A percentile compares a stretch with the other conserved stretches of the same genome.
phyloP scores from a whole-genome alignment of 2,329 filamentous ascomycete species.

The Aspergillus texensis region DNA sequence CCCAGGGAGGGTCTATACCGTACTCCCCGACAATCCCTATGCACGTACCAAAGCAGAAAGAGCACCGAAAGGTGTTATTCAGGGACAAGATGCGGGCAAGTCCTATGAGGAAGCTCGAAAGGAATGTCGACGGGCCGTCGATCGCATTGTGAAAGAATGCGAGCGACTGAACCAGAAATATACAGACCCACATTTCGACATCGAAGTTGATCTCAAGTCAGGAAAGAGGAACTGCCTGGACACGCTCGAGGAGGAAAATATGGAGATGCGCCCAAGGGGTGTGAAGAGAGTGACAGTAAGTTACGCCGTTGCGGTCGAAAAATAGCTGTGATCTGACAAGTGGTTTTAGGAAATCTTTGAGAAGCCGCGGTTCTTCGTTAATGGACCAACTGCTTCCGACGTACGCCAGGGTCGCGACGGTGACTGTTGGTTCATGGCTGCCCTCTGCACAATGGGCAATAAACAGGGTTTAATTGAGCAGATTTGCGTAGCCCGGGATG shows the following conservation, averaged over 20 bases:
- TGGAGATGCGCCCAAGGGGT: constrained; percentile 63
- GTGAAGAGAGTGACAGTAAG: constrained; percentile 69
- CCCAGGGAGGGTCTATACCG: constrained; percentile 71
- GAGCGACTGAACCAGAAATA: constrained; percentile 82
- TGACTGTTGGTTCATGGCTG: constrained; percentile 86
- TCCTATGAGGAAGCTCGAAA: constrained; percentile 74
- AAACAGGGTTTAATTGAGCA: constrained; percentile 71
- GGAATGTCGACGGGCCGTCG: constrained; percentile 65
- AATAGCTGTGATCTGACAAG: not conserved
- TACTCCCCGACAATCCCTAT: constrained; percentile 70
- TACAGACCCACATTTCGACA: constrained; percentile 81
- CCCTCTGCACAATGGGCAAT: constrained; percentile 75
- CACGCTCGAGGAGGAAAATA: constrained; percentile 42
- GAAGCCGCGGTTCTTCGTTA: constrained; percentile 73
- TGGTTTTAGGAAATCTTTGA: constrained; percentile 71
- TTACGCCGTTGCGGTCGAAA: not conserved
- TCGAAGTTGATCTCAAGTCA: constrained; percentile 73
- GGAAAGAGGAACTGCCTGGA: constrained; percentile 56
- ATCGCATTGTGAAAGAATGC: constrained; percentile 65
- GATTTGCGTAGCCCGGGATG: constrained; percentile 72
- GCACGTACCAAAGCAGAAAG: constrained; percentile 62
- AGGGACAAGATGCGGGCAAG: constrained; percentile 60
- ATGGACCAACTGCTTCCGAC: constrained; percentile 75
- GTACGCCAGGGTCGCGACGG: constrained; percentile 77
- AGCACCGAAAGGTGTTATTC: constrained; percentile 56